Conservation (phyloP, 495 filamentous ascomycete species). For the Penicillium maclennaniae region DNA sequence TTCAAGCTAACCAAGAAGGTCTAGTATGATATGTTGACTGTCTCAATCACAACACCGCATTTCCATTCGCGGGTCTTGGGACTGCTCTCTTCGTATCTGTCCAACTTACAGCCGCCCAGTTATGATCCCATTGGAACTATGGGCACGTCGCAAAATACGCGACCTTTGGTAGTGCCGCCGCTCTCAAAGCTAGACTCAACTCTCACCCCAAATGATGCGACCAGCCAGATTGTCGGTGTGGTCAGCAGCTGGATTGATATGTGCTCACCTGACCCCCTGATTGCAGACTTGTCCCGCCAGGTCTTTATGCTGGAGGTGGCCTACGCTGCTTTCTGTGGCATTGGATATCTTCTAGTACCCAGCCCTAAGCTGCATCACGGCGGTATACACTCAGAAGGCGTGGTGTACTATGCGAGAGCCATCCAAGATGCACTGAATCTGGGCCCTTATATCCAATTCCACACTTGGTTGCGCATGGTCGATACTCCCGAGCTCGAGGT, state of each 20-base stretch:
- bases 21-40: conserved; percentile 92
- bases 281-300: conserved; percentile 79
- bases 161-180: conserved; percentile 60
- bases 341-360: conserved; percentile 74
- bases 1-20: conserved; percentile 8
- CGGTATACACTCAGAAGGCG: conserved; percentile 39
- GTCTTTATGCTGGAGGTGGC: conserved; percentile 85
- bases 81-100: conserved; percentile 57
- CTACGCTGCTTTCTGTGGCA: conserved; percentile 92
- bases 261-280: conserved; percentile 73
- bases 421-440: conserved; percentile 73
- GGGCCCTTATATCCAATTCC: conserved; percentile 71
- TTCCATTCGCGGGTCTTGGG: conserved; percentile 75
- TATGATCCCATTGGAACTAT: conserved; percentile 34
- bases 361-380: conserved; percentile 61
- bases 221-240: conserved; percentile 67
- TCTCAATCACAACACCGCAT: conserved; percentile 76
- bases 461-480: conserved; percentile 79
- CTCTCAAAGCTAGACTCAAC: conserved; percentile 70
- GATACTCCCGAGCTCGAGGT: conserved; percentile 50
- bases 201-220: conserved; percentile 66
- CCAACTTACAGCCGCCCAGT: conserved; percentile 28
- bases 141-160: conserved; percentile 35
- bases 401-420: conserved; percentile 76
- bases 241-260: conserved; percentile 88